phyloP scores from a whole-genome alignment of 2,329 filamentous ascomycete species.

The Colletotrichum endophyticum region DNA sequence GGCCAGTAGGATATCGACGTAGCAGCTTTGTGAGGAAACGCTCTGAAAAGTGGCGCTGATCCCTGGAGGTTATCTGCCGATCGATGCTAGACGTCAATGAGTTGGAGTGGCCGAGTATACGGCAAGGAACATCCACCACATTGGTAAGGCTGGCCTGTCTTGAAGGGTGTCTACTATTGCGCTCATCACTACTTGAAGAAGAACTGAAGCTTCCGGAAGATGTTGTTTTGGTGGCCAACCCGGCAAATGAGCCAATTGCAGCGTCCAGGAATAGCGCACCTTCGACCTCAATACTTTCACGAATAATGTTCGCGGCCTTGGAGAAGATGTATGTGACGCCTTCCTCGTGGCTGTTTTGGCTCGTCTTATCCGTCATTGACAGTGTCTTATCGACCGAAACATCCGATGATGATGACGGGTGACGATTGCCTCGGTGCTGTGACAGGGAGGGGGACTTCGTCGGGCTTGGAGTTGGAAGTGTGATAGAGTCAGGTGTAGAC shows the following conservation, averaged over 20 bases:
- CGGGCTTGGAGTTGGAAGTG: not conserved
- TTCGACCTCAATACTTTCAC: conserved; percentile 41
- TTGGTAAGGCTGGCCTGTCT: not conserved
- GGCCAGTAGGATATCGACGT: conserved; percentile 48
- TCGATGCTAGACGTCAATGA: conserved; percentile 36
- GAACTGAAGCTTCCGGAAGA: not conserved
- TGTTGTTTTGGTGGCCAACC: conserved; percentile 20
- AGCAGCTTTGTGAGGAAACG: conserved; percentile 44
- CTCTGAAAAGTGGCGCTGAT: conserved; percentile 36
- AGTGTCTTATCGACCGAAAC: conserved; percentile 24
- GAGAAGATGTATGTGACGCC: conserved; percentile 37
- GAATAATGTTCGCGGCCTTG: conserved; percentile 48
- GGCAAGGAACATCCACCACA: conserved; percentile 23
- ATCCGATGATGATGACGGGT: not conserved
- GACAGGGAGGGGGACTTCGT: not conserved
- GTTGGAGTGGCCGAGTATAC: conserved; percentile 43
- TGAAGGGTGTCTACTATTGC: not conserved
- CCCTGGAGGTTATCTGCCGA: conserved; percentile 19
- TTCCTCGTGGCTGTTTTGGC: not conserved
- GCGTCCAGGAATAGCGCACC: conserved; percentile 18
- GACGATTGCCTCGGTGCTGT: not conserved
- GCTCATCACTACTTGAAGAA: conserved; percentile 25
- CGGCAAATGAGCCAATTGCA: conserved; percentile 29
- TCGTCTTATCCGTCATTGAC: conserved; percentile 1
- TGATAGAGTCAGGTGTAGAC: not conserved